Conservation (phyloP, 2,329 filamentous ascomycete species). For the Emydomyces testavorans region DNA sequence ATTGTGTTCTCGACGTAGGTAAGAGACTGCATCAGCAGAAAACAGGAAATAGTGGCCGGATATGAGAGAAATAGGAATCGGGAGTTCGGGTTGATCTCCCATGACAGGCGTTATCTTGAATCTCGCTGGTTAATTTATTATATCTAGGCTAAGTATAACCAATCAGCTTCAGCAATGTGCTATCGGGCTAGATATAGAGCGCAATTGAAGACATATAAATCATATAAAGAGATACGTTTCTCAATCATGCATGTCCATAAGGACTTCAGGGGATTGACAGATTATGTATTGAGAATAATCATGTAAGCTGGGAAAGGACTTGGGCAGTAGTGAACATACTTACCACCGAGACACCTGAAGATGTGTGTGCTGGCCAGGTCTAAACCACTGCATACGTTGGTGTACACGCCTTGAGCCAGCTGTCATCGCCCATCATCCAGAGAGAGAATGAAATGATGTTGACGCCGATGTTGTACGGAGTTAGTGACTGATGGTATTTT, state of each 20-base stretch:
- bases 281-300: conserved; percentile 56
- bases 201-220: conserved; percentile 13
- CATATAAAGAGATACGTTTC: conserved; percentile 29
- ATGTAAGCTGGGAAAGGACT: conserved; percentile 34
- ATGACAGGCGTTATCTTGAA: conserved; percentile 17
- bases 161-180: not conserved
- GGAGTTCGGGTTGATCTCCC: conserved; percentile 36
- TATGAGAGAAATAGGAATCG: conserved; percentile 69
- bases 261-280: conserved; percentile 74
- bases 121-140: not conserved
- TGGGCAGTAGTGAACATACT: not conserved
- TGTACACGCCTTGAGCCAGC: no score
- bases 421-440: no score
- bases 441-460: no score
- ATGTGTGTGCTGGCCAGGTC: not conserved
- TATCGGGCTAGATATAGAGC: not conserved
- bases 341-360: not conserved
- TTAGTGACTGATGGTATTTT: no score
- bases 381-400: no score
- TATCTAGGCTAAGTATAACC: not conserved
- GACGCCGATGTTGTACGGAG: no score
- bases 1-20: conserved; percentile 66
- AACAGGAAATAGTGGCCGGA: conserved; percentile 79
- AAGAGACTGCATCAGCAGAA: conserved; percentile 66
- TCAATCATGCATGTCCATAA: conserved; percentile 23